A percentile compares a stretch with the other conserved stretches of the same genome.
These are phyloP conservation scores for Salix dunnii DNA, from an alignment of 345 rosid species.

Conservation along the genomic window DNA sequence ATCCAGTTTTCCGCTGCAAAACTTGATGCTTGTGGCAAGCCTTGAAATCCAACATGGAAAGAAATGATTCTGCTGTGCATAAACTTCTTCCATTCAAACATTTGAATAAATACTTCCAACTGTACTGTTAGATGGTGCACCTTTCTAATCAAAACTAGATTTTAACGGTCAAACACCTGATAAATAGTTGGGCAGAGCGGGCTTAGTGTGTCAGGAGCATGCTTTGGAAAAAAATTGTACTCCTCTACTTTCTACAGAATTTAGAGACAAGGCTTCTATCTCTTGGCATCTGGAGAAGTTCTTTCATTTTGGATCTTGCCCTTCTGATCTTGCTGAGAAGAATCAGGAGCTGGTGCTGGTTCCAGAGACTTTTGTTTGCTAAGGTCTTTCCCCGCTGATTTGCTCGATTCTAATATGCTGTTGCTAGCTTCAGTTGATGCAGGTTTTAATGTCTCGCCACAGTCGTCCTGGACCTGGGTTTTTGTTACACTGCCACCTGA, in stretches of 20 bases:
- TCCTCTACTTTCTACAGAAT: not conserved
- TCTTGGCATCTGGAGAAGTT: slow-evolving; percentile 16
- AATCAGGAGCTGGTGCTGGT: slow-evolving; percentile 10
- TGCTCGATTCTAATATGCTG: slow-evolving; percentile 18
- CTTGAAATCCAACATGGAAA: not conserved
- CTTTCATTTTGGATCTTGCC: slow-evolving; percentile 16
- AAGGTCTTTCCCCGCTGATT: slow-evolving; percentile 13
- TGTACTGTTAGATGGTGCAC: not conserved
- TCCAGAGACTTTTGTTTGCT: slow-evolving; percentile 13
- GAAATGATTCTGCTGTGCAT: not conserved
- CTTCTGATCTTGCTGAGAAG: slow-evolving; percentile 26
- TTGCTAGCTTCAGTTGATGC: slow-evolving; percentile 8
- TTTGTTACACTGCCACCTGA: slow-evolving; percentile 25
- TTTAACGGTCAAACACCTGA: not conserved
- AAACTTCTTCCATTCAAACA: not conserved
- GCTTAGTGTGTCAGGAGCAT: not conserved
- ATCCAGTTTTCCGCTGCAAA: not conserved
- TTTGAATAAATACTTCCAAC: not conserved
- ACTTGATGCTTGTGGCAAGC: not conserved
- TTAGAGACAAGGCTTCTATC: slow-evolving; percentile 5
- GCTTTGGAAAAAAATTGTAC: not conserved
- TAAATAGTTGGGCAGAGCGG: not conserved
- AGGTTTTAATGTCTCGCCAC: slow-evolving; percentile 19
- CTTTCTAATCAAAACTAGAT: not conserved
- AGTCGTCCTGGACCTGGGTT: slow-evolving; percentile 39